A percentile compares a stretch with the other conserved stretches of the same genome.
Evolutionary conservation across 2,329 filamentous ascomycete genomes (phyloP).

Genomic region (Xylaria sp.): DNA sequence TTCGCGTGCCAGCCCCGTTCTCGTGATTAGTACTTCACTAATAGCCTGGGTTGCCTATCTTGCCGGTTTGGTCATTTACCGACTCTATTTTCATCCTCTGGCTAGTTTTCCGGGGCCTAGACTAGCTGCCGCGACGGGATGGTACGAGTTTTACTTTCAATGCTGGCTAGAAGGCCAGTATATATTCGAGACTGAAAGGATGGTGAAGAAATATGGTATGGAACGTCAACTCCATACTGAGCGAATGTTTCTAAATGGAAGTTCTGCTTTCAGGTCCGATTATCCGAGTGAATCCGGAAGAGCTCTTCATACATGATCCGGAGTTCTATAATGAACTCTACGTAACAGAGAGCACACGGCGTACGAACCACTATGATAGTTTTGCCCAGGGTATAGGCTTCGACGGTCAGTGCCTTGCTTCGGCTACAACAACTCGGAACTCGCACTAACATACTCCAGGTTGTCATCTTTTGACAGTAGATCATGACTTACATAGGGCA

Average conservation of each 20-base stretch:
- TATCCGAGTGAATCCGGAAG: slow-evolving; percentile 45
- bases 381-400: slow-evolving; percentile 39
- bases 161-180: slow-evolving; percentile 43
- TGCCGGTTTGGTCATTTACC: slow-evolving; percentile 38
- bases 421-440: not conserved
- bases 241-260: not conserved
- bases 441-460: slow-evolving; percentile 22
- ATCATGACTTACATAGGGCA: slow-evolving; percentile 38
- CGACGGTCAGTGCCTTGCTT: slow-evolving; percentile 31
- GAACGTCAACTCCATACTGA: not conserved
- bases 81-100: slow-evolving; percentile 41
- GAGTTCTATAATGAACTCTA: slow-evolving; percentile 40
- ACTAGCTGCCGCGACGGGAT: slow-evolving; percentile 40
- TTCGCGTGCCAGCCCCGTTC: slow-evolving; percentile 40
- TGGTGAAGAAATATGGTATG: slow-evolving; percentile 52
- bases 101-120: slow-evolving; percentile 45
- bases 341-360: slow-evolving; percentile 33
- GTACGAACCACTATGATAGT: slow-evolving; percentile 37
- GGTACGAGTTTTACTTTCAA: slow-evolving; percentile 44
- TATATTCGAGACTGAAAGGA: slow-evolving; percentile 47
- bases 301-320: slow-evolving; percentile 44
- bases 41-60: slow-evolving; percentile 22
- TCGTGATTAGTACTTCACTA: slow-evolving; percentile 32
- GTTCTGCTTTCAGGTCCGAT: slow-evolving; percentile 35
- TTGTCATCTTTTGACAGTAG: slow-evolving; percentile 37